A percentile compares a stretch with the other conserved stretches of the same genome.
phyloP scores from a whole-genome alignment of 2,329 filamentous ascomycete genomes.

The Arachnomyces sp. region DNA sequence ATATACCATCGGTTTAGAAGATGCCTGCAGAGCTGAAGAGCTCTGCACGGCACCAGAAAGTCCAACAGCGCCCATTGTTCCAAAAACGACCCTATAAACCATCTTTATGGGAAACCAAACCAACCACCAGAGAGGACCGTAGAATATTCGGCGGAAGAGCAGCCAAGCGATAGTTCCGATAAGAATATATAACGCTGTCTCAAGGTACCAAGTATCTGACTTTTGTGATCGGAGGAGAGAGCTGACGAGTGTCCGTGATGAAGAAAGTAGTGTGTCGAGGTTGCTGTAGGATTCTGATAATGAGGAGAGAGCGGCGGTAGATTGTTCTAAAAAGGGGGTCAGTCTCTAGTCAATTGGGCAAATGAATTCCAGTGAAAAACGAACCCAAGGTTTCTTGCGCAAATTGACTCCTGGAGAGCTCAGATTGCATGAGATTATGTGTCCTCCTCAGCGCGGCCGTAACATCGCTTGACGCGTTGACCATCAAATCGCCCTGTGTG shows the following conservation, averaged over 20 bases:
- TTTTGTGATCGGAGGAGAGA: constrained; percentile 82
- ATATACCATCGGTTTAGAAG: background rate
- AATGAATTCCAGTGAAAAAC: constrained; percentile 9
- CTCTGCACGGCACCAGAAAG: constrained; percentile 21
- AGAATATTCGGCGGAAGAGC: constrained; percentile 72
- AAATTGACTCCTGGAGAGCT: constrained; percentile 79
- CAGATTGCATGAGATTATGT: constrained; percentile 74
- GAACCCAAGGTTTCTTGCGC: constrained; percentile 70
- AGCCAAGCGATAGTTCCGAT: constrained; percentile 73
- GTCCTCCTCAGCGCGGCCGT: constrained; percentile 76
- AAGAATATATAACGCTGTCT: constrained; percentile 79
- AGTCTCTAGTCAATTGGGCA: constrained; percentile 7
- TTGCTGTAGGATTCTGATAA: constrained; percentile 73
- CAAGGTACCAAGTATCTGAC: constrained; percentile 95
- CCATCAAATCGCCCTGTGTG: constrained; percentile 62
- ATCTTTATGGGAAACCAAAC: constrained; percentile 72
- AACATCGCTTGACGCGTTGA: constrained; percentile 72
- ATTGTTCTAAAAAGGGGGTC: constrained; percentile 47
- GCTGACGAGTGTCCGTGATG: constrained; percentile 64
- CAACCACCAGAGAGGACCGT: constrained; percentile 85
- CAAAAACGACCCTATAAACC: constrained; percentile 51
- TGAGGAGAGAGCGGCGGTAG: constrained; percentile 69
- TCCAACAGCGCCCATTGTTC: constrained; percentile 47
- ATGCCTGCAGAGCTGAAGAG: constrained; percentile 15
- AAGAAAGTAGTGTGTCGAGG: constrained; percentile 67